A percentile compares a stretch with the other conserved stretches of the same genome.
These are phyloP conservation scores for Neurospora intermedia DNA, from an alignment of 495 filamentous ascomycete genomes.

Conservation along the genomic window DNA sequence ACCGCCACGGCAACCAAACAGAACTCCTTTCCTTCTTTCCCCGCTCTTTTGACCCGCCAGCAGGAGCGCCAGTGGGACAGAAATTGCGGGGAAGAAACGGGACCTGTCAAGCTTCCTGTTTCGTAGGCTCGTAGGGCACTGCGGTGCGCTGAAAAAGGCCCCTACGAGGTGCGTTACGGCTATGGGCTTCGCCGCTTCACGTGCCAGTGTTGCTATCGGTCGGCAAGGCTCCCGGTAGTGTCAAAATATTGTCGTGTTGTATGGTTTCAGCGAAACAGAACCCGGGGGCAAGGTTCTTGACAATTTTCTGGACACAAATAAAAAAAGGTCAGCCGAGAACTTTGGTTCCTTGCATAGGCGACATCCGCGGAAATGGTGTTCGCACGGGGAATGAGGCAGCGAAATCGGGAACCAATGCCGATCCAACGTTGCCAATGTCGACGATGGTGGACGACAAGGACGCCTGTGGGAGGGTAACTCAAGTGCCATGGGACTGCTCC, in stretches of 20 bases:
- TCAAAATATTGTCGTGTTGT: background rate
- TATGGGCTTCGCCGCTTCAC: background rate
- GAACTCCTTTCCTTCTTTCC: background rate
- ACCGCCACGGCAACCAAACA: background rate
- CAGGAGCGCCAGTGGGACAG: background rate
- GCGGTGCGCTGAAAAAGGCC: background rate
- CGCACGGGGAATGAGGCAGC: background rate
- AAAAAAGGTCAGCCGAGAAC: background rate
- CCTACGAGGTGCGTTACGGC: background rate
- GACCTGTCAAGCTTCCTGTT: background rate
- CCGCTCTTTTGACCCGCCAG: background rate
- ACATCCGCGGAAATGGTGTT: conserved; percentile 20
- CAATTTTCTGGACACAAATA: background rate
- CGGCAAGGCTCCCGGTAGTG: background rate
- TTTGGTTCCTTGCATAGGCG: background rate
- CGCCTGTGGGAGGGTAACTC: conserved; percentile 3
- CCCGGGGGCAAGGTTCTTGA: background rate
- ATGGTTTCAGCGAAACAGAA: background rate
- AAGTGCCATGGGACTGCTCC: conserved; percentile 6
- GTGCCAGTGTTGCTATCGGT: background rate
- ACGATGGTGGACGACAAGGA: background rate
- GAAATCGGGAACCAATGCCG: conserved; percentile 9
- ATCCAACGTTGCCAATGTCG: conserved; percentile 4
- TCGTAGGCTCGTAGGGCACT: background rate
- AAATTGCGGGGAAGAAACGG: background rate